A percentile compares a stretch with the other conserved stretches of the same genome.
Conservation (phyloP, 305 asterid genomes). For the Plantago rigida region DNA sequence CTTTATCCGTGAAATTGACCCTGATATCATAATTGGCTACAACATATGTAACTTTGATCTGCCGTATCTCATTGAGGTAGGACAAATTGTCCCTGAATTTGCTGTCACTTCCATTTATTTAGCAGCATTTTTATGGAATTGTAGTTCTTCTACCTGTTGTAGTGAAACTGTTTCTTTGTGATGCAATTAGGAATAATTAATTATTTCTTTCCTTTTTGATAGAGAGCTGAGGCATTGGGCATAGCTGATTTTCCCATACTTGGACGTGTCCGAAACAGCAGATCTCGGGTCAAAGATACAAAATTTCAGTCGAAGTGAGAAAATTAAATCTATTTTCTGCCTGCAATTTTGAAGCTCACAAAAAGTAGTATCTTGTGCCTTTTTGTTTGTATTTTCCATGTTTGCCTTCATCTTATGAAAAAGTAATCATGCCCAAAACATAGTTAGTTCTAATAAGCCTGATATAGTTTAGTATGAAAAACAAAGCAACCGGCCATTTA, state of each 20-base stretch:
- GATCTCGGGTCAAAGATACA: constrained; percentile 79
- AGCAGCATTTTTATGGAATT: constrained; percentile 3
- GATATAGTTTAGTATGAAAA: no score
- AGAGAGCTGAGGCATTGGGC: constrained; percentile 84
- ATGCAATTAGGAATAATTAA: constrained; percentile 17
- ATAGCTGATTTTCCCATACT: constrained; percentile 81
- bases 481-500: no score
- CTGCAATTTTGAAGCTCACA: constrained; percentile 12
- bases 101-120: not conserved
- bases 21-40: constrained; percentile 93
- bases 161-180: constrained; percentile 17
- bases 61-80: constrained; percentile 96
- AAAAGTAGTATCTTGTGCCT: not conserved
- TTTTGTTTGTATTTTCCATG: not conserved
- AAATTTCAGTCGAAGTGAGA: constrained; percentile 84
- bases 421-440: no score
- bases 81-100: constrained; percentile 7
- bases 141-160: constrained; percentile 19
- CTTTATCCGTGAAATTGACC: constrained; percentile 86
- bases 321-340: constrained; percentile 24
- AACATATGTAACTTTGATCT: constrained; percentile 97
- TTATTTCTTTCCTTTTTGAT: constrained; percentile 23
- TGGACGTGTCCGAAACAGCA: constrained; percentile 84
- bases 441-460: no score
- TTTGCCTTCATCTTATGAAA: constrained; percentile 10